A percentile compares a stretch with the other conserved stretches of the same genome.
These are phyloP conservation scores for Fusarium sp. DNA, from an alignment of 2,329 filamentous ascomycete genomes.

Conservation along the genomic window DNA sequence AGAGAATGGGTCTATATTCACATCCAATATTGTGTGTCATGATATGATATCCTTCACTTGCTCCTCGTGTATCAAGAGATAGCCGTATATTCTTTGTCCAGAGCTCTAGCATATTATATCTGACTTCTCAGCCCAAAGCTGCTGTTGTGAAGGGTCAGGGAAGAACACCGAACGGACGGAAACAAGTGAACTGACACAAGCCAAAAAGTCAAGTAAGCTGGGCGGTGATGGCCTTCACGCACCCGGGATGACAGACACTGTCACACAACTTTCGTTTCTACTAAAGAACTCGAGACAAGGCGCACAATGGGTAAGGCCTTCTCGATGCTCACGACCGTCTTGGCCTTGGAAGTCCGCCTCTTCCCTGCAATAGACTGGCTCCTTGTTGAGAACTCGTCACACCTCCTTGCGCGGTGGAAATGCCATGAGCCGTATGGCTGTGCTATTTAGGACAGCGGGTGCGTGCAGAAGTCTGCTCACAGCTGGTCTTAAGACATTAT, in stretches of 20 bases:
- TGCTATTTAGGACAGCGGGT: constrained; percentile 21
- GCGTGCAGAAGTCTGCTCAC: constrained; percentile 15
- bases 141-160: not conserved
- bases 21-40: not conserved
- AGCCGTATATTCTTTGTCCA: not conserved
- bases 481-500: constrained; percentile 3
- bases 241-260: not conserved
- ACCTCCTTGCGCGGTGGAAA: constrained; percentile 5
- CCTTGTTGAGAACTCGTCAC: not conserved
- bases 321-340: constrained; percentile 10
- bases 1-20: not conserved
- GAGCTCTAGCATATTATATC: not conserved
- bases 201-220: not conserved
- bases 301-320: not conserved
- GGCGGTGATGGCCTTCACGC: not conserved
- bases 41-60: not conserved
- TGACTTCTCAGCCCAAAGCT: not conserved
- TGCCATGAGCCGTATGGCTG: constrained; percentile 18
- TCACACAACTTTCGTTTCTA: not conserved
- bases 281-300: not conserved
- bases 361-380: not conserved
- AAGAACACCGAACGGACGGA: not conserved
- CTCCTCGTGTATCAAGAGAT: not conserved
- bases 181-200: not conserved
- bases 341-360: not conserved